Evolutionary conservation across 257 asterid genomes (phyloP).

Genomic region (Osmanthus fragrans): DNA sequence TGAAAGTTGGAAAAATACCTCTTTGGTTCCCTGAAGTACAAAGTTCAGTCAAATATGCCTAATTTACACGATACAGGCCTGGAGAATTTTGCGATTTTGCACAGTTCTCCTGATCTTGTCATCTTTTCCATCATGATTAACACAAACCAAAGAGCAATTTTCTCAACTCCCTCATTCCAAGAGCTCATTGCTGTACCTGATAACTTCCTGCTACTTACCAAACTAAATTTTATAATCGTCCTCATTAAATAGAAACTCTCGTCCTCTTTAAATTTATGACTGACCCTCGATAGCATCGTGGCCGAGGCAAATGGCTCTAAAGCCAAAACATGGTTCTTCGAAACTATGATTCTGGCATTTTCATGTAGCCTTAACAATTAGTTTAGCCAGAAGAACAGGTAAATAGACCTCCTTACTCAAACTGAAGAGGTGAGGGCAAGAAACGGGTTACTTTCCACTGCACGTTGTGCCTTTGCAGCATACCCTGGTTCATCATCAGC

Average conservation of each 20-base stretch:
- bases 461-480: conserved; percentile 43
- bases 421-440: conserved; percentile 61
- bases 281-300: conserved; percentile 32
- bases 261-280: conserved; percentile 32
- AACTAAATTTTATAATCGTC: conserved; percentile 47
- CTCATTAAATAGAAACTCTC: conserved; percentile 44
- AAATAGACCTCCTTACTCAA: conserved; percentile 53
- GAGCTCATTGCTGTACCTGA: conserved; percentile 24
- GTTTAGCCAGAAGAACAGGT: conserved; percentile 54
- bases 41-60: conserved; percentile 39
- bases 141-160: conserved; percentile 38
- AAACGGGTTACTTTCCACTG: conserved; percentile 55
- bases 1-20: conserved; percentile 30
- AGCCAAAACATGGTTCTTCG: conserved; percentile 35
- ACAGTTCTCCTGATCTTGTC: conserved; percentile 43
- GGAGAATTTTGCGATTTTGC: conserved; percentile 31
- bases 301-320: conserved; percentile 42
- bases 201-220: conserved; percentile 45
- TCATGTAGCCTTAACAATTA: conserved; percentile 35
- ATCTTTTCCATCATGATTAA: conserved; percentile 27
- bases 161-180: conserved; percentile 37
- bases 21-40: conserved; percentile 46
- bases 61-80: conserved; percentile 55
- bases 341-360: conserved; percentile 26
- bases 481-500: conserved; percentile 34